Conservation (phyloP, 176 grass and related monocot genomes). For the Carex myosuroides region DNA sequence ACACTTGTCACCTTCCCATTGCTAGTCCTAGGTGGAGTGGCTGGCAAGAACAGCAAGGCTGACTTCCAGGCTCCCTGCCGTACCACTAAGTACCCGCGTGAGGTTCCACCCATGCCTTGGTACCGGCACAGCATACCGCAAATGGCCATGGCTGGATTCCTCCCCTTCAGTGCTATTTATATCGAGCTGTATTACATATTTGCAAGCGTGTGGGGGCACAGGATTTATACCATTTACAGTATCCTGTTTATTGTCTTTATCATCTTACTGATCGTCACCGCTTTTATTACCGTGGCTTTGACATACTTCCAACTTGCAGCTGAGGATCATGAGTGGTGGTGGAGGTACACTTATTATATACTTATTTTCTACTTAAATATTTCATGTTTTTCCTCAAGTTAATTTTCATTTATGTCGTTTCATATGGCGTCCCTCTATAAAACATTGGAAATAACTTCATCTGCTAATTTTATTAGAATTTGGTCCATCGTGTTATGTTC, state of each 20-base stretch:
- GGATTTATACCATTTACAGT: conserved; percentile 97
- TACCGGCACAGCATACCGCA: conserved; percentile 69
- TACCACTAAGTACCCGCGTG: conserved; percentile 89
- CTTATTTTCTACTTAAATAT: not conserved
- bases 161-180: conserved; percentile 95
- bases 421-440: not conserved
- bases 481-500: not conserved
- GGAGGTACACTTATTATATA: conserved; percentile 55
- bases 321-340: conserved; percentile 99
- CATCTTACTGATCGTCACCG: conserved; percentile 88
- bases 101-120: conserved; percentile 85
- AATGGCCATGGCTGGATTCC: conserved; percentile 98
- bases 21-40: conserved; percentile 93
- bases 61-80: conserved; percentile 92
- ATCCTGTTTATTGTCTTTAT: conserved; percentile 97
- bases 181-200: conserved; percentile 99
- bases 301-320: conserved; percentile 99
- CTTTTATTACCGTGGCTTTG: conserved; percentile 92
- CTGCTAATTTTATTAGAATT: not conserved
- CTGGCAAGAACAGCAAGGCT: conserved; percentile 86
- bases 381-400: not conserved
- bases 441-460: not conserved
- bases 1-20: conserved; percentile 88
- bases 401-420: not conserved
- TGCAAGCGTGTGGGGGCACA: conserved; percentile 98